These are phyloP conservation scores for Proliferodiscus dingleyae DNA, from an alignment of 2,329 filamentous ascomycete species.

Conservation along the genomic window DNA sequence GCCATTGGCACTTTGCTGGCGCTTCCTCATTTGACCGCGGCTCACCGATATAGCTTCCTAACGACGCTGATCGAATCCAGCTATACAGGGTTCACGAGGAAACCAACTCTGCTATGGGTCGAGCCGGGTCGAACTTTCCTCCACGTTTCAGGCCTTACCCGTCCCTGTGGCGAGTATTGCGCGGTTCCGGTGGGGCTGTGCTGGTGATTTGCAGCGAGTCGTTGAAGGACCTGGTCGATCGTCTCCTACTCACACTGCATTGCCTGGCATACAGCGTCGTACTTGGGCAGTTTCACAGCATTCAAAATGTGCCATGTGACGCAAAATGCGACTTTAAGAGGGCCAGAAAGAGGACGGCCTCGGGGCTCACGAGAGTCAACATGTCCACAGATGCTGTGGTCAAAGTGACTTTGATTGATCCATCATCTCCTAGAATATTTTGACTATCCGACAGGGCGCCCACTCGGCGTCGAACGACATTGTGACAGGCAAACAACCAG, in stretches of 20 bases:
- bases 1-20: constrained; percentile 14
- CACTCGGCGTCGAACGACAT: too few species aligned
- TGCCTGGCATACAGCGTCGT: background rate
- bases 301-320: background rate
- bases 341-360: background rate
- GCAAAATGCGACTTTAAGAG: background rate
- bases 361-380: background rate
- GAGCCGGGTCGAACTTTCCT: constrained; percentile 10
- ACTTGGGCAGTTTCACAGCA: background rate
- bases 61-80: background rate
- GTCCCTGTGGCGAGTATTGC: constrained; percentile 4
- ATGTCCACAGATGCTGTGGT: too few species aligned
- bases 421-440: background rate
- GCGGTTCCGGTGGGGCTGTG: constrained; percentile 3
- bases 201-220: background rate
- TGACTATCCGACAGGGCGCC: background rate
- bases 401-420: background rate
- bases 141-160: constrained; percentile 6
- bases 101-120: constrained; percentile 7
- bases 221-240: too few species aligned
- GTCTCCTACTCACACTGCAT: too few species aligned
- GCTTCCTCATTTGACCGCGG: constrained; percentile 20
- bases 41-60: constrained; percentile 1
- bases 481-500: too few species aligned
- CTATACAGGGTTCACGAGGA: background rate